These are phyloP conservation scores for Microsporum ferrugineum DNA, from an alignment of 2,329 filamentous ascomycete species.

Conservation along the genomic window DNA sequence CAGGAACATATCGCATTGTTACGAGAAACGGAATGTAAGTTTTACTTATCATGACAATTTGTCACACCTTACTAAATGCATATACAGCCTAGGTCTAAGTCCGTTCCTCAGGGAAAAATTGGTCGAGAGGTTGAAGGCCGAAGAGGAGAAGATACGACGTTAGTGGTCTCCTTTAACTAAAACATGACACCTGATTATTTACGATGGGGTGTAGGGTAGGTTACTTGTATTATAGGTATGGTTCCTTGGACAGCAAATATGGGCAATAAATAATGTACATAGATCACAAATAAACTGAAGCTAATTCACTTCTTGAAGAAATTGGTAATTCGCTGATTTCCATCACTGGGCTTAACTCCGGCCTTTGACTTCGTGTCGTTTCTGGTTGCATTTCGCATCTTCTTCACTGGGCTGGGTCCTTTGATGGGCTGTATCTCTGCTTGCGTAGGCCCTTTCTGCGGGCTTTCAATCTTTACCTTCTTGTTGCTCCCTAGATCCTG, in stretches of 20 bases:
- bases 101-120: constrained; percentile 41
- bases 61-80: neutral
- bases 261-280: neutral
- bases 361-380: constrained; percentile 35
- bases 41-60: neutral
- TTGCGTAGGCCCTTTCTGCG: neutral
- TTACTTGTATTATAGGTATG: neutral
- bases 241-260: neutral
- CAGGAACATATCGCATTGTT: constrained; percentile 48
- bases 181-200: neutral
- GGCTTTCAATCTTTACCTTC: constrained; percentile 2
- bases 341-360: constrained; percentile 34
- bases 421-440: neutral
- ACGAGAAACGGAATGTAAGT: constrained; percentile 50
- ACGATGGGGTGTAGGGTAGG: neutral
- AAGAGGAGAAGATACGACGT: constrained; percentile 17
- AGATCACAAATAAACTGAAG: neutral
- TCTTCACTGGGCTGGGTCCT: constrained; percentile 23
- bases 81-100: constrained; percentile 35
- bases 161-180: neutral
- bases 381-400: constrained; percentile 46
- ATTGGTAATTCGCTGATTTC: constrained; percentile 43
- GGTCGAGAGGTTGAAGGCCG: constrained; percentile 33
- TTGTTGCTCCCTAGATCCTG: constrained; percentile 8
- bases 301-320: constrained; percentile 34